Percentiles rank a stretch among this genome's conserved stretches.
These are phyloP conservation scores for Leccinum obscurum DNA, from an alignment of 768 basidiomycete genomes.

Conservation along the genomic window DNA sequence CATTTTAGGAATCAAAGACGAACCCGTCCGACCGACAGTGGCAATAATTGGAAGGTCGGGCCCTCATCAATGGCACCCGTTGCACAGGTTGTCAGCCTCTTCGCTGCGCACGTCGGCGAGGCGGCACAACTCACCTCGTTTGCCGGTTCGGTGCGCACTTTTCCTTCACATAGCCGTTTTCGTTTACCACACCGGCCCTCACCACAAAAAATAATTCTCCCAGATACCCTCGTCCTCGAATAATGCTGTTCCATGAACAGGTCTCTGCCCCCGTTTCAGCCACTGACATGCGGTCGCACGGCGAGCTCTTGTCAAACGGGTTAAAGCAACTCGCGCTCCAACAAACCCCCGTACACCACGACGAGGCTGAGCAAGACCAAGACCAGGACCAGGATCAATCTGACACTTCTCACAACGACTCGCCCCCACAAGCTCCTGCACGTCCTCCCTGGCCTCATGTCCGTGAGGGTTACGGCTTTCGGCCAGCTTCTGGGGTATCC, in stretches of 20 bases:
- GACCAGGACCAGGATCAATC: neutral
- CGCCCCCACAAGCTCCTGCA: constrained; percentile 15
- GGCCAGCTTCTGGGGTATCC: constrained; percentile 62
- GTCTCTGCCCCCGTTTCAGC: neutral
- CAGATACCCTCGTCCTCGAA: neutral
- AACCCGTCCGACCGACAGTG: neutral
- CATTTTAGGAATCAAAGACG: constrained; percentile 34
- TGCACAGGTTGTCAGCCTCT: constrained; percentile 22
- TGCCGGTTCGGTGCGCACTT: constrained; percentile 8
- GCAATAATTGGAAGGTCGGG: constrained; percentile 21
- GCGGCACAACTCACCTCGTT: neutral
- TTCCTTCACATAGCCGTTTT: constrained; percentile 27
- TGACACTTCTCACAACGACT: constrained; percentile 11
- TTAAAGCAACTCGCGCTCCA: constrained; percentile 48
- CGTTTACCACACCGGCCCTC: neutral
- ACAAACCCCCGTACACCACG: constrained; percentile 12
- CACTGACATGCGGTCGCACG: constrained; percentile 33
- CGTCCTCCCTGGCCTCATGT: constrained; percentile 37
- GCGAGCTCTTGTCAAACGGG: constrained; percentile 44
- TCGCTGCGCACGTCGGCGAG: neutral
- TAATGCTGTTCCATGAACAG: neutral
- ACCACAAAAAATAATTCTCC: neutral
- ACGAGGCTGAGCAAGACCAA: constrained; percentile 1
- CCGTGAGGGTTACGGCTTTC: constrained; percentile 83
- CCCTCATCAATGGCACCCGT: constrained; percentile 1